Percentiles rank a stretch among this genome's conserved stretches.
Conservation (phyloP, 139 green algal species). For the Chlorella sp. region DNA sequence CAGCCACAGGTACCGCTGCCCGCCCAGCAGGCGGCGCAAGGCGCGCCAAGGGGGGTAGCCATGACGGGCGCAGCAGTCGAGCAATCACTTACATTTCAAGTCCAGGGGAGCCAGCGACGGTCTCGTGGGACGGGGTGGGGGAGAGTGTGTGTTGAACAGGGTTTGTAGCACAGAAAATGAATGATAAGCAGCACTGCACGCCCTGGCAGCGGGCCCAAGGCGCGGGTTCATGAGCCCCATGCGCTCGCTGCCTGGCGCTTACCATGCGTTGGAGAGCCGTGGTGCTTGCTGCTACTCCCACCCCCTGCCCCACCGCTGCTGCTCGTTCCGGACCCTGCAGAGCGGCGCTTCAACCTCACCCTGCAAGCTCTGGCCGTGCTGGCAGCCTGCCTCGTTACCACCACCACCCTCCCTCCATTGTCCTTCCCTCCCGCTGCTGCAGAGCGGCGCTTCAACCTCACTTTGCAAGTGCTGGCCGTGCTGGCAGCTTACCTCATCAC, state of each 20-base stretch:
- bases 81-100: no score
- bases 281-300: background rate
- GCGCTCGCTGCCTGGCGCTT: background rate
- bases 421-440: background rate
- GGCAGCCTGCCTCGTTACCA: slow-evolving; percentile 58
- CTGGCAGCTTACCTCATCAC: slow-evolving; percentile 63
- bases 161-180: no score
- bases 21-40: no score
- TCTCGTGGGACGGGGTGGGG: no score
- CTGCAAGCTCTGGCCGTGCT: slow-evolving; percentile 44
- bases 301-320: background rate
- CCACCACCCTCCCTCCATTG: background rate
- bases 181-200: background rate
- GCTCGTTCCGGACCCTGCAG: background rate
- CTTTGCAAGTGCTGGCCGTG: slow-evolving; percentile 34
- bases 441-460: slow-evolving; percentile 32
- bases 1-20: no score
- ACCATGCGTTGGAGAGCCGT: background rate
- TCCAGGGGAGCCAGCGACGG: no score
- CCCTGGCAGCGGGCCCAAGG: background rate
- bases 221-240: background rate
- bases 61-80: no score
- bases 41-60: no score
- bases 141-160: no score
- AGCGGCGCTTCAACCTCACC: slow-evolving; percentile 29